phyloP scores from a whole-genome alignment of 148 eudicot species.

The Vaccinium macrocarpon region DNA sequence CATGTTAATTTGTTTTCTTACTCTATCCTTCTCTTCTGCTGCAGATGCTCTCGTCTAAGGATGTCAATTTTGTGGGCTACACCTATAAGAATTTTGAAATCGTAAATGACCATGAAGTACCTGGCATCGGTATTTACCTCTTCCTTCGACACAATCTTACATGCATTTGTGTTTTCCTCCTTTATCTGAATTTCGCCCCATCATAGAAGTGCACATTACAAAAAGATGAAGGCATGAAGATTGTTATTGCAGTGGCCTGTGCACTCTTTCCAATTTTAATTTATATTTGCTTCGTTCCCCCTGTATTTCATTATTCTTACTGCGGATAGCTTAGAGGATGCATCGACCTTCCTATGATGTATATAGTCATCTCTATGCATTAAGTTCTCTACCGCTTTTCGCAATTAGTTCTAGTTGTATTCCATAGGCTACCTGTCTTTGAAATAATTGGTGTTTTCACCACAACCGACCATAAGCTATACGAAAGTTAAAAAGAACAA shows the following conservation, averaged over 20 bases:
- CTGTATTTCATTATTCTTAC: neutral
- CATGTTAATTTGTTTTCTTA: neutral
- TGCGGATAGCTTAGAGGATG: neutral
- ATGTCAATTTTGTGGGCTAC: constrained; percentile 90
- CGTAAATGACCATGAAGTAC: constrained; percentile 85
- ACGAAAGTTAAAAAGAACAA: neutral
- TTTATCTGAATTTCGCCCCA: neutral
- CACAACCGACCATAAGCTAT: neutral
- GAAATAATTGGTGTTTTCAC: neutral
- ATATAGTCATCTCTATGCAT: neutral
- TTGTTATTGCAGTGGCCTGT: neutral
- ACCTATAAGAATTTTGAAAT: constrained; percentile 93
- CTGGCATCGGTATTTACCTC: constrained; percentile 61
- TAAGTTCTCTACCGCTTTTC: neutral
- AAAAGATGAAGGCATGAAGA: neutral
- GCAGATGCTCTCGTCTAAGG: constrained; percentile 94
- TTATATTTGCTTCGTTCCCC: neutral
- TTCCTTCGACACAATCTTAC: neutral
- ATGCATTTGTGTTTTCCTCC: constrained; percentile 4
- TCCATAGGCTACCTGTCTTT: neutral
- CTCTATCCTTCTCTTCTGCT: constrained; percentile 2
- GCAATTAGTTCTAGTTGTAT: neutral
- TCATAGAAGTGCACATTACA: neutral
- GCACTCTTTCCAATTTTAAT: neutral
- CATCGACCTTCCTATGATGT: neutral